A percentile compares a stretch with the other conserved stretches of the same genome.
Evolutionary conservation across 768 basidiomycete genomes (phyloP).

Genomic region (Boletus tomentosulus): DNA sequence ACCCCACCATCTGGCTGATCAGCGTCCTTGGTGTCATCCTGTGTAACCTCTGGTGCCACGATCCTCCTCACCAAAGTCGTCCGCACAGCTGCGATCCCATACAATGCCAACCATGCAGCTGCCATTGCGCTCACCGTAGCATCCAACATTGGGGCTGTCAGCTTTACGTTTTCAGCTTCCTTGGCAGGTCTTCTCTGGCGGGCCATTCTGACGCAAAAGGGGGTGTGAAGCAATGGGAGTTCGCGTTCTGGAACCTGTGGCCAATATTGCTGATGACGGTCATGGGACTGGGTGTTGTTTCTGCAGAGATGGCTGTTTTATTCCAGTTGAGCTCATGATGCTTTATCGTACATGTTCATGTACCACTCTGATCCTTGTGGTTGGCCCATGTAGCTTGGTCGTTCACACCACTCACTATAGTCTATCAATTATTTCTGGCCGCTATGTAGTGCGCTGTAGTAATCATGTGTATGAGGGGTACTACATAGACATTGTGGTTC

Average conservation of each 20-base stretch:
- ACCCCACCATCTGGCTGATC: slow-evolving; percentile 59
- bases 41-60: slow-evolving; percentile 81
- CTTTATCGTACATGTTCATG: background rate
- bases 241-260: slow-evolving; percentile 68
- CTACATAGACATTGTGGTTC: no score
- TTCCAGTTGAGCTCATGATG: background rate
- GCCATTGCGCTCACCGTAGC: slow-evolving; percentile 78
- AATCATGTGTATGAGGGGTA: no score
- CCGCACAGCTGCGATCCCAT: slow-evolving; percentile 39
- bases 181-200: slow-evolving; percentile 87
- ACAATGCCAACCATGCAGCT: slow-evolving; percentile 46
- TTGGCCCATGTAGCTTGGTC: no score
- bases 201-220: slow-evolving; percentile 68
- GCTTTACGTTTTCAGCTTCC: slow-evolving; percentile 83
- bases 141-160: slow-evolving; percentile 88
- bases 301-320: slow-evolving; percentile 68
- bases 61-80: slow-evolving; percentile 84
- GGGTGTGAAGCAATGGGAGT: slow-evolving; percentile 56
- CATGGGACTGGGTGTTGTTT: slow-evolving; percentile 65
- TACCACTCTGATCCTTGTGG: no score
- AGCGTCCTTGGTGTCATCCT: slow-evolving; percentile 69
- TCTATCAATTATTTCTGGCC: no score
- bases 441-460: no score
- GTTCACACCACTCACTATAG: no score
- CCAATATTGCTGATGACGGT: slow-evolving; percentile 64